Evolutionary conservation across 2,329 filamentous ascomycete genomes (phyloP), one percentile per base, ranked within the genome.

Genomic region (Acrocalymma vagum): DNA sequence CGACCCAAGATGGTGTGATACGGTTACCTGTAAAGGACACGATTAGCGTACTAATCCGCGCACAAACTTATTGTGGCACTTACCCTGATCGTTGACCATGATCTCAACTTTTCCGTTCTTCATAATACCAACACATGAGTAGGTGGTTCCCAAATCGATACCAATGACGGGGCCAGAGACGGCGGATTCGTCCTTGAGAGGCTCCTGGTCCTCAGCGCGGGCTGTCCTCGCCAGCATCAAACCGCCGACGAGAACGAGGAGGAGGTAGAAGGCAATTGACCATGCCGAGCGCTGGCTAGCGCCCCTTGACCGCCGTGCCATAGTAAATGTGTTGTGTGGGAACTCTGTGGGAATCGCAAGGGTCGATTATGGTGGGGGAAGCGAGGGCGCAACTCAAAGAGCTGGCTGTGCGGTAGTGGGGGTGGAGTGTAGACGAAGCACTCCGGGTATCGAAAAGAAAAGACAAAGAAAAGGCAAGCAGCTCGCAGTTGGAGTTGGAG

Each of bases 61-160:
- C n/a, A n/a, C n/a, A n/a, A n/a, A n/a, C n/a, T n/a, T n/a, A n/a
- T n/a, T n/a, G n/a, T n/a, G n/a, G n/a, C n/a, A 48, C 60, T 56
- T 53, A 69, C 68, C 69, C 55, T 73, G 70, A 50, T 72, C 70
- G 67, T 72, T 73, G 62, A 67, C 66, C 52, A 73, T 67, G 53
- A 73, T 73, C 42, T 73, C 70, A 22, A 73, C 70, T 57, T 67
- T 67, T 37, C 69, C 69, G 45, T 65, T 65, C 63, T 72, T 72
- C 69, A 72, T 72, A 78, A 94, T 86, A 81, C 88, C 90, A 64
- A 95, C 89, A 74, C 90, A 95, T 55, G 88, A 93, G 84, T 95
- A 95, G 75, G 90, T 95, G 66, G 90, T 95, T 81, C 90, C 90
- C 75, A 95, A 73, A 81, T 95, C 90, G 77, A 95, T 95, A 85